These are phyloP conservation scores for Nemania abortiva DNA, from an alignment of 2,329 filamentous ascomycete genomes.

Conservation along the genomic window DNA sequence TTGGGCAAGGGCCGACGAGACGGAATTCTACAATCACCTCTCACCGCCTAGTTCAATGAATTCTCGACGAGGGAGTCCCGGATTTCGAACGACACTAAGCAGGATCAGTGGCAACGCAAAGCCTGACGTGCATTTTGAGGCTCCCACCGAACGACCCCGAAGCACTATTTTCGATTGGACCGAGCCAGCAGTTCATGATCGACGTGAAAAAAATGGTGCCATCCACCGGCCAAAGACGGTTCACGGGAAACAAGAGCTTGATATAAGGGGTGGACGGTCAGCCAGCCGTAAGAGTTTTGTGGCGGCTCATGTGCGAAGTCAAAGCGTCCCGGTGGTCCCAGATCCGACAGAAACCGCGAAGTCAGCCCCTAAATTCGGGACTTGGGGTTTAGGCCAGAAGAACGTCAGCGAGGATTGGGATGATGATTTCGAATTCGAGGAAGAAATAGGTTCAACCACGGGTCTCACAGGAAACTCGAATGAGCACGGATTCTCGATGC, in stretches of 20 bases:
- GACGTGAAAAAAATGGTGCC: slow-evolving; percentile 67
- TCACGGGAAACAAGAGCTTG: slow-evolving; percentile 79
- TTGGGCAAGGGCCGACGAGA: slow-evolving; percentile 70
- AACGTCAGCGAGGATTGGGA: slow-evolving; percentile 89
- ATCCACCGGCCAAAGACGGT: slow-evolving; percentile 78
- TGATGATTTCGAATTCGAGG: slow-evolving; percentile 83
- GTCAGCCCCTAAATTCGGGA: slow-evolving; percentile 79
- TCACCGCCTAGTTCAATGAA: slow-evolving; percentile 70
- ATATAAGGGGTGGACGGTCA: slow-evolving; percentile 76
- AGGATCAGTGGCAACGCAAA: slow-evolving; percentile 63
- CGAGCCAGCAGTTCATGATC: slow-evolving; percentile 73
- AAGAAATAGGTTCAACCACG: slow-evolving; percentile 55
- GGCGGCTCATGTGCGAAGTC: slow-evolving; percentile 79
- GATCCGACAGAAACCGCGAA: slow-evolving; percentile 69
- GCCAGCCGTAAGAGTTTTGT: slow-evolving; percentile 75
- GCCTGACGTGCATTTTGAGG: slow-evolving; percentile 53
- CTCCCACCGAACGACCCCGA: slow-evolving; percentile 63
- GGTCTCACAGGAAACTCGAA: slow-evolving; percentile 53
- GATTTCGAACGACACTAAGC: slow-evolving; percentile 66
- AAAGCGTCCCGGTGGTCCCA: slow-evolving; percentile 81
- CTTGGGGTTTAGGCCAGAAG: slow-evolving; percentile 84
- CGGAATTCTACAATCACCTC: slow-evolving; percentile 66
- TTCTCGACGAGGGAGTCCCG: slow-evolving; percentile 65
- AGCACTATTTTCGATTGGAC: slow-evolving; percentile 85
- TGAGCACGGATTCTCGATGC: slow-evolving; percentile 64